Conservation (phyloP, 2,329 filamentous ascomycete genomes). For the Calycina herbarum region DNA sequence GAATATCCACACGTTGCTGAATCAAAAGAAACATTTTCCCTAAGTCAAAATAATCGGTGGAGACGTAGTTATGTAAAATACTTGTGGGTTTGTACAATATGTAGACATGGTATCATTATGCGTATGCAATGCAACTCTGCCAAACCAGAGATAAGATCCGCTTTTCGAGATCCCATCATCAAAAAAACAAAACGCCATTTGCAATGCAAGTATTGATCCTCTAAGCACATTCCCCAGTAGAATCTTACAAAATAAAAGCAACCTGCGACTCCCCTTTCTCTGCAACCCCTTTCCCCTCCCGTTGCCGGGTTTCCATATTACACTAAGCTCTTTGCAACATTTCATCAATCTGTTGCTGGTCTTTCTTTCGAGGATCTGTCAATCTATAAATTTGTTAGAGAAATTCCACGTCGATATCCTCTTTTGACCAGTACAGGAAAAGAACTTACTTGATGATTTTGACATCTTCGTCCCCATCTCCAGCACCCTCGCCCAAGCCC, state of each 20-base stretch:
- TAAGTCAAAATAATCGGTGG: not conserved
- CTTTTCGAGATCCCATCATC: not conserved
- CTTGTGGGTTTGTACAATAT: not conserved
- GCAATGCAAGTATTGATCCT: not conserved
- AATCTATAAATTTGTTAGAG: slow-evolving; percentile 43
- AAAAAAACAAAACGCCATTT: not conserved
- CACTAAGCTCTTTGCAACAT: slow-evolving; percentile 22
- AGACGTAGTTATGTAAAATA: not conserved
- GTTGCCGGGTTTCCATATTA: not conserved
- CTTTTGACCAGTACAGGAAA: not conserved
- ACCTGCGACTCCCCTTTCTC: not conserved
- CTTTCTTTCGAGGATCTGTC: slow-evolving; percentile 56
- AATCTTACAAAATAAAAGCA: not conserved
- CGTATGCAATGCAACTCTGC: not conserved
- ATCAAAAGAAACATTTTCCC: too few relatives aligned
- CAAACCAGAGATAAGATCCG: not conserved
- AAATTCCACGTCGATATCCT: not conserved
- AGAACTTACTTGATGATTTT: slow-evolving; percentile 68
- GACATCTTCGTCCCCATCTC: slow-evolving; percentile 65
- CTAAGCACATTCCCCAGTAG: not conserved
- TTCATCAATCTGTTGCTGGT: slow-evolving; percentile 30
- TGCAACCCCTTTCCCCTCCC: not conserved
- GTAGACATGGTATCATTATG: not conserved
- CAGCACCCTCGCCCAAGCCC: slow-evolving; percentile 64
- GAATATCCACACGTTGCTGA: too few relatives aligned